phyloP scores from a whole-genome alignment of 1,284 basidiomycete species.

The Xerocomus minutiporus region DNA sequence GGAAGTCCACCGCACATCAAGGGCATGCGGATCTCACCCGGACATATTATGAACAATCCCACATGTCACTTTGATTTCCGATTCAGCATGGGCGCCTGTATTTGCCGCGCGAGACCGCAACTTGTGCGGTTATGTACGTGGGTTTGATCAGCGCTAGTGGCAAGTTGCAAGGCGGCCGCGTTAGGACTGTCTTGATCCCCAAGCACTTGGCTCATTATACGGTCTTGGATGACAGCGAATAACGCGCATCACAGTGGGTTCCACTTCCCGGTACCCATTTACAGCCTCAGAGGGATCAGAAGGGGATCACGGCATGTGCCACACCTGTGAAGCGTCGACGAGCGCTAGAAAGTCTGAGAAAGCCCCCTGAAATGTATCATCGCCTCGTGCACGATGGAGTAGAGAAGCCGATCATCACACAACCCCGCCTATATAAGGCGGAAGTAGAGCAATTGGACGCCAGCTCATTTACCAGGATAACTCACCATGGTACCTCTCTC shows the following conservation, averaged over 20 bases:
- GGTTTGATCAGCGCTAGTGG: conserved; percentile 4
- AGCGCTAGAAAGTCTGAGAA: conserved; percentile 5
- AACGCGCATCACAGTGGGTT: not conserved
- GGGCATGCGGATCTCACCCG: conserved; percentile 1
- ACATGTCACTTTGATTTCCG: not conserved
- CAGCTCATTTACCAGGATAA: not conserved
- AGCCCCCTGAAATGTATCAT: not conserved
- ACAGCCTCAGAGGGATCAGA: not conserved
- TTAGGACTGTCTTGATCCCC: not conserved
- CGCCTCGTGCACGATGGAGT: not conserved
- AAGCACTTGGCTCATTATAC: not conserved
- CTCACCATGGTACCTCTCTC: conserved; percentile 15
- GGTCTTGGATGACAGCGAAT: not conserved
- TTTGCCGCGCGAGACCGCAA: not conserved
- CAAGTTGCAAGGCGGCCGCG: not conserved
- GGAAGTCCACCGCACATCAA: not conserved
- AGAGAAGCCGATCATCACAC: not conserved
- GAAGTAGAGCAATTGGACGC: not conserved
- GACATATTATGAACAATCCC: not conserved
- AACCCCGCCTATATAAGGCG: conserved; percentile 12
- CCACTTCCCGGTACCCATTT: not conserved
- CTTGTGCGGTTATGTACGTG: not conserved
- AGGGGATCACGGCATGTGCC: conserved; percentile 14
- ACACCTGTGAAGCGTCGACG: not conserved
- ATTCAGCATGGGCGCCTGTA: not conserved